Base-by-base conservation (phyloP, 345 rosid genomes). In the Xanthoceras sorbifolium region DNA sequence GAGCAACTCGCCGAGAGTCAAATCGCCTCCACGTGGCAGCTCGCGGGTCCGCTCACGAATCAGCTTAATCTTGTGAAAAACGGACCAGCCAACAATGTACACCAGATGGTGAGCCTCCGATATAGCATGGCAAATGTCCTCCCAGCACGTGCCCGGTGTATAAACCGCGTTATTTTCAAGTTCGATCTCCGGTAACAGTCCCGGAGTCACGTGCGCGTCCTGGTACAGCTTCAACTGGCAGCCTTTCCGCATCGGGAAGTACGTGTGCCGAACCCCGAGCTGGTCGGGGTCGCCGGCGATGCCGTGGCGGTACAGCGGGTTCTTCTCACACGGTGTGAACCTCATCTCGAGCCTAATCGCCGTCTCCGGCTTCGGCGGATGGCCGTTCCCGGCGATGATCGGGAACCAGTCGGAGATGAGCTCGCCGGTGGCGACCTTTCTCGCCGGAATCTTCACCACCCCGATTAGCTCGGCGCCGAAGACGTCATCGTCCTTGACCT, bases 101-200 rank as follows among this genome's bases (percentile, higher is more conserved):
- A 96, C 78, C 92, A 96, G n/a, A 77, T 96, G 98, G 66, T 96
- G 99, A 80, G 99, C 99, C 75, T 93, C 99, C 0, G 90, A 88
- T 12, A 96, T 84, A 0, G 99, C 98, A 76, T 85, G 70, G 55
- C 99, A 93, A 34, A 96, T 90, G 78, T 96, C 99, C 80, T 96
- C 99, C 99, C 99, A 96, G 70, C 99, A 96, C 5, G 82, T 86
- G 0, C 74, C 85, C 0, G 85, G 93, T 78, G 59, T 73, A 62
- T 82, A 93, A 60, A 84, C 80, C 64, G 76, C 76, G 55, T 91
- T 87, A 0, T 66, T 80, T 12, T 91, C 95, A 69, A 93, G 62
- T 34, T 73, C 46, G 20, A 93, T 86, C 38, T 79, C 76, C 2
- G 91, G 93, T 79, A 85, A 80, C 70, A 68, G 17, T 6, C 82